Percentiles rank a stretch among this genome's conserved stretches.
phyloP scores from a whole-genome alignment of 192 early-diverging fungal species.

The Pilaira anomala region DNA sequence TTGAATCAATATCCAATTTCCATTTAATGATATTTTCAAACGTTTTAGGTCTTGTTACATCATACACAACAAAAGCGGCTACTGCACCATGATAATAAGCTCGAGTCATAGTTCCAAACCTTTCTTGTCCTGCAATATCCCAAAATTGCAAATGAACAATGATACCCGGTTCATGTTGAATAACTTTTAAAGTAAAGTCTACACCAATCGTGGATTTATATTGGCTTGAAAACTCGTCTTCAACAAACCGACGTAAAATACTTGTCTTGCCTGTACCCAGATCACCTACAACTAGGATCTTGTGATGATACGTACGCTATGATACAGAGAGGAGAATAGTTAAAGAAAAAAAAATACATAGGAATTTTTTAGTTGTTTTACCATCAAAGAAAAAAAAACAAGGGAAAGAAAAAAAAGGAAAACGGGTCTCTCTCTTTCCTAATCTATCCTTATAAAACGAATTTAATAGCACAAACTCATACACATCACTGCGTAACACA shows the following conservation, averaged over 20 bases:
- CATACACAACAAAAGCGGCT: constrained; percentile 54
- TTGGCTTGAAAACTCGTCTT: constrained; percentile 50
- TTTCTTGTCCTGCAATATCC: constrained; percentile 63
- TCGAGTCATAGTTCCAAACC: constrained; percentile 54
- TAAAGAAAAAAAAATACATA: not conserved
- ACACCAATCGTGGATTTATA: constrained; percentile 62
- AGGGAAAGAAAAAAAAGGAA: too few relatives aligned
- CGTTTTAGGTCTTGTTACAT: constrained; percentile 50
- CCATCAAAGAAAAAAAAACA: too few relatives aligned
- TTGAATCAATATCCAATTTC: constrained; percentile 54
- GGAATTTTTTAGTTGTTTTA: too few relatives aligned
- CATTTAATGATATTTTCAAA: constrained; percentile 51
- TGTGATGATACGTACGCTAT: constrained; percentile 42
- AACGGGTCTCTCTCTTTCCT: too few relatives aligned
- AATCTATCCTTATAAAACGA: too few relatives aligned
- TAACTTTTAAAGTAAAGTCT: constrained; percentile 55
- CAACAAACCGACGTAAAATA: constrained; percentile 54
- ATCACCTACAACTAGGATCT: constrained; percentile 59
- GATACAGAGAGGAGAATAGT: not conserved
- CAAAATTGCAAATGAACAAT: constrained; percentile 53
- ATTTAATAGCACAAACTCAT: too few relatives aligned
- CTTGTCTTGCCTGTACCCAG: constrained; percentile 56
- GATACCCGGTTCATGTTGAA: constrained; percentile 48
- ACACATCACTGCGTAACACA: too few relatives aligned
- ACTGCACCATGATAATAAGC: constrained; percentile 56